Evolutionary conservation across 306 rosid species (phyloP), one percentile per base, ranked within the genome.

Genomic region (Rosa rugosa): DNA sequence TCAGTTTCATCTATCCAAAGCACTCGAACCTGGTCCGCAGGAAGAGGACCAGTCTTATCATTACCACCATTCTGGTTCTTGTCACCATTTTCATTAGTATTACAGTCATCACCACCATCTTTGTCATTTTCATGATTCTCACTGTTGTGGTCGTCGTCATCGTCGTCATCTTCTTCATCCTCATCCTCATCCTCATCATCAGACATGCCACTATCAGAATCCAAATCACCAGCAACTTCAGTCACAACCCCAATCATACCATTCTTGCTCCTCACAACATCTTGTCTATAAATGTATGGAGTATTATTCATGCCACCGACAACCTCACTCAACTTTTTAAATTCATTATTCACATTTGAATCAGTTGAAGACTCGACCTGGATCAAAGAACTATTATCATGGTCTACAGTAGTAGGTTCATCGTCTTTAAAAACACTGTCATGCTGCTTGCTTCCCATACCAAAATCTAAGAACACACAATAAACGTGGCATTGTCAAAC

Each of bases 1-100:
- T 93, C 96, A 78, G 88, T 89, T 88, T 93, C 91, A 74, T 96
- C 91, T 83, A 84, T 90, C 99, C 99, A 96, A 77, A 96, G 88
- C 65, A 91, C 93, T 74, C 96, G 96, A 80, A 90, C 85, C 87
- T 96, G 97, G 72, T 89, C 91, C 41, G 84, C 77, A 76, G 87
- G 84, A 85, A 93, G 98, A 49, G 92, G 87, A 70, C 79, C 84
- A 53, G 75, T 83, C 85, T 92, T 91, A 82, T 71, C 59, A 75
- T 77, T 75, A 73, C 83, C 84, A 74, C 82, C 77, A 36, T 56
- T 75, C 47, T 38, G 71, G 73, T 65, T 75, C 78, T 12, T 75
- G 73, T 77, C 88, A 80, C 65, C 87, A 85, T 80, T 87, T 79
- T 77, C 83, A 75, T 83, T 67, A 47, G 70, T 76, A 70, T 81